Evolutionary conservation across 805 yeast species (phyloP).

Genomic region (Schizosaccharomyces octosporus): DNA sequence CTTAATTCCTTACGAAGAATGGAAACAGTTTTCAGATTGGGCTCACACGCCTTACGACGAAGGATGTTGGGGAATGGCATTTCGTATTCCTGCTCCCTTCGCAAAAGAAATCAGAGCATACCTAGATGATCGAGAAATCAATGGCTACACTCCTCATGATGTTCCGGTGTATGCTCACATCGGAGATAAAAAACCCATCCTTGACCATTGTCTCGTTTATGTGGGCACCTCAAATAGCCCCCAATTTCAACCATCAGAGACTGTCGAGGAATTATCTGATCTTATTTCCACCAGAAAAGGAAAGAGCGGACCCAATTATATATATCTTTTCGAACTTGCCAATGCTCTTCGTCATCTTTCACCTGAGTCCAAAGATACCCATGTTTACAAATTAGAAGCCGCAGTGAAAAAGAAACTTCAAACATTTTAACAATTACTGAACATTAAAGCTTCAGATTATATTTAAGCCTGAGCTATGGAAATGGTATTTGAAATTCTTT

Average conservation of each 20-base stretch:
- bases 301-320: slow-evolving; percentile 60
- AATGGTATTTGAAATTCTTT: too few species aligned
- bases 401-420: background rate
- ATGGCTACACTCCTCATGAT: slow-evolving; percentile 53
- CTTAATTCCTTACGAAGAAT: slow-evolving; percentile 29
- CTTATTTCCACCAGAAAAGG: slow-evolving; percentile 36
- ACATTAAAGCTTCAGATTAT: too few species aligned
- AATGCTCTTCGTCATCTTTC: slow-evolving; percentile 22
- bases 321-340: slow-evolving; percentile 36
- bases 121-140: slow-evolving; percentile 64
- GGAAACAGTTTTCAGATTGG: slow-evolving; percentile 19
- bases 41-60: slow-evolving; percentile 15
- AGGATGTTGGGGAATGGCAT: slow-evolving; percentile 54
- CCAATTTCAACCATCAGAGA: slow-evolving; percentile 57
- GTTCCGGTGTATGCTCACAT: slow-evolving; percentile 26
- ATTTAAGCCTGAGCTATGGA: too few species aligned
- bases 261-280: slow-evolving; percentile 29
- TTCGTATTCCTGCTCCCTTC: slow-evolving; percentile 42
- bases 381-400: slow-evolving; percentile 12
- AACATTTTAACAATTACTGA: too few species aligned
- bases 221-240: slow-evolving; percentile 69
- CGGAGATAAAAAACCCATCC: slow-evolving; percentile 2
- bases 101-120: slow-evolving; percentile 40
- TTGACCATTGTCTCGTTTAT: slow-evolving; percentile 36
- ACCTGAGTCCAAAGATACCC: slow-evolving; percentile 19